Evolutionary conservation across 2,329 filamentous ascomycete genomes (phyloP).

Genomic region (Neonectria punicea): DNA sequence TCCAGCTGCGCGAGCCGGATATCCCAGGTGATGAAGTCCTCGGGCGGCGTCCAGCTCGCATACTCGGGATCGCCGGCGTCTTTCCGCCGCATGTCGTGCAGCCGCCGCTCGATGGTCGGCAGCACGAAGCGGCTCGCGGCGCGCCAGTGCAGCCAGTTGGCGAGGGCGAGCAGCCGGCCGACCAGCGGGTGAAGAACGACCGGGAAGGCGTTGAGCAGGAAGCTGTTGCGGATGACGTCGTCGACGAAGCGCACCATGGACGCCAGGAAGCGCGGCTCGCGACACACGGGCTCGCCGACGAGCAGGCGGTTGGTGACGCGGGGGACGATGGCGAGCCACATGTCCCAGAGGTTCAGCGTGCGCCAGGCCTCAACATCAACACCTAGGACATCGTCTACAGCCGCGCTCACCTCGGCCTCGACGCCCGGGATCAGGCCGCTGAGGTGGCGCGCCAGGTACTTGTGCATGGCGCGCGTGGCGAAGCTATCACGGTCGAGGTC

Average conservation of each 20-base stretch:
- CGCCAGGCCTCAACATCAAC: slow-evolving; percentile 50
- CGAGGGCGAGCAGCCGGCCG: slow-evolving; percentile 55
- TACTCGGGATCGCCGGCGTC: slow-evolving; percentile 52
- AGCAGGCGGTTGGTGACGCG: slow-evolving; percentile 57
- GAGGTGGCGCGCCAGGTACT: slow-evolving; percentile 55
- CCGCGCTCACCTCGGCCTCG: slow-evolving; percentile 51
- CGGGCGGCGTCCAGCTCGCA: slow-evolving; percentile 56
- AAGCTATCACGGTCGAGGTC: slow-evolving; percentile 50
- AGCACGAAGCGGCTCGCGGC: slow-evolving; percentile 53
- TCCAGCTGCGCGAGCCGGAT: slow-evolving; percentile 62
- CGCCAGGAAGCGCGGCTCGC: slow-evolving; percentile 58
- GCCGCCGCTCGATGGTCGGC: slow-evolving; percentile 61
- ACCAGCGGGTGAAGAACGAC: slow-evolving; percentile 60
- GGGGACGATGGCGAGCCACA: slow-evolving; percentile 55
- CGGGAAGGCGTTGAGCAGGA: slow-evolving; percentile 59
- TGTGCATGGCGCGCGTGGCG: slow-evolving; percentile 55
- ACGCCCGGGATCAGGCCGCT: slow-evolving; percentile 52
- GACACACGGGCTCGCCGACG: slow-evolving; percentile 51
- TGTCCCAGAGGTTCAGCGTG: slow-evolving; percentile 56
- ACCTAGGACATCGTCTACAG: slow-evolving; percentile 50
- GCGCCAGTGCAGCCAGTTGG: slow-evolving; percentile 60
- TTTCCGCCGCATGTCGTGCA: slow-evolving; percentile 57
- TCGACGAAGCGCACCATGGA: slow-evolving; percentile 61
- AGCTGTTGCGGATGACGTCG: slow-evolving; percentile 57
- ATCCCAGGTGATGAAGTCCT: slow-evolving; percentile 68